Conservation (phyloP, 2,329 filamentous ascomycete genomes). For the Dactylellina sp. region DNA sequence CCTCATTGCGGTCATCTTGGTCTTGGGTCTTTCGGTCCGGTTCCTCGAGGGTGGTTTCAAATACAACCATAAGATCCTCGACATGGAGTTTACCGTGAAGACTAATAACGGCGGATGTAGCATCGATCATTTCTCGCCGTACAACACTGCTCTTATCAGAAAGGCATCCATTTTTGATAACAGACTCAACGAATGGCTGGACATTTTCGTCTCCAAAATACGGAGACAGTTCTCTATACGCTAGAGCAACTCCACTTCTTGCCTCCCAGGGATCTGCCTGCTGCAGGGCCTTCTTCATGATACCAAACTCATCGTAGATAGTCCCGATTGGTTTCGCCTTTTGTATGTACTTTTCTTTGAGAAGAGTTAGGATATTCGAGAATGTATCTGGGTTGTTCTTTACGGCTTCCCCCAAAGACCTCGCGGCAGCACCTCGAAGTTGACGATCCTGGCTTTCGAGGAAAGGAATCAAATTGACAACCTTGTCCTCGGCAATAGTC, state of each 20-base stretch:
- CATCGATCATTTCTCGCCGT: slow-evolving; percentile 89
- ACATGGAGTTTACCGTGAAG: slow-evolving; percentile 83
- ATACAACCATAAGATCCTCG: slow-evolving; percentile 89
- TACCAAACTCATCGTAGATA: slow-evolving; percentile 90
- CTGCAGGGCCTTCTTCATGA: slow-evolving; percentile 85
- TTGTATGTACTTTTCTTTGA: slow-evolving; percentile 79
- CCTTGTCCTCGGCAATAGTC: slow-evolving; percentile 74
- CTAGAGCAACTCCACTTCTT: slow-evolving; percentile 86
- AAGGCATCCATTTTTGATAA: slow-evolving; percentile 88
- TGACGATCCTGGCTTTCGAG: slow-evolving; percentile 82
- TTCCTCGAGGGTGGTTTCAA: slow-evolving; percentile 86
- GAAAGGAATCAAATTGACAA: slow-evolving; percentile 78
- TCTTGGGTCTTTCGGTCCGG: slow-evolving; percentile 84
- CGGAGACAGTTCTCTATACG: slow-evolving; percentile 83
- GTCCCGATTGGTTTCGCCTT: slow-evolving; percentile 84
- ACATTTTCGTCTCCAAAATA: slow-evolving; percentile 77
- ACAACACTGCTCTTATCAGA: slow-evolving; percentile 83
- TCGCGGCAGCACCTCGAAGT: slow-evolving; percentile 83
- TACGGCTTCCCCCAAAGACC: slow-evolving; percentile 81
- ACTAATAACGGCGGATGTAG: slow-evolving; percentile 83
- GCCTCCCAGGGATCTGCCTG: slow-evolving; percentile 90
- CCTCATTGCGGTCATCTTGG: slow-evolving; percentile 92
- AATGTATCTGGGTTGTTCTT: slow-evolving; percentile 72
- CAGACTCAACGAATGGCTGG: slow-evolving; percentile 82
- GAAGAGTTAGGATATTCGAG: slow-evolving; percentile 71